phyloP scores from a whole-genome alignment of 176 grass and related monocot genomes.

The Pontederia crassipes region DNA sequence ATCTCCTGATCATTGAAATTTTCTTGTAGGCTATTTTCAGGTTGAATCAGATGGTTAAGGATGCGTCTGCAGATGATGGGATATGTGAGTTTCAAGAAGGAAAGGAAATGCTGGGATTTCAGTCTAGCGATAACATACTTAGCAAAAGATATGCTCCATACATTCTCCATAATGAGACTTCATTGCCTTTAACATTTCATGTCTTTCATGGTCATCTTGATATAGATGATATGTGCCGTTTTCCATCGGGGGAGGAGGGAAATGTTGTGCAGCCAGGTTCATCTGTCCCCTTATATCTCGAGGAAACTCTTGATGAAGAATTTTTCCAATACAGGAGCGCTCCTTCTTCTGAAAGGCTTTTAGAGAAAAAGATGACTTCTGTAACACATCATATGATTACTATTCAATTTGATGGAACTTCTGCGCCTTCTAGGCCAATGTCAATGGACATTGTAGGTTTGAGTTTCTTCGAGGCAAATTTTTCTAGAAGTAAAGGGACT shows the following conservation, averaged over 20 bases:
- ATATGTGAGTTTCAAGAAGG: slow-evolving; percentile 38
- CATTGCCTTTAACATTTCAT: slow-evolving; percentile 70
- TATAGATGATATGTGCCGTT: slow-evolving; percentile 58
- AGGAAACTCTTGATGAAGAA: slow-evolving; percentile 77
- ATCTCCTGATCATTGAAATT: slow-evolving; percentile 22
- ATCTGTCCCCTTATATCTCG: slow-evolving; percentile 80
- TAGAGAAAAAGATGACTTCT: slow-evolving; percentile 62
- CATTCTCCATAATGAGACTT: slow-evolving; percentile 84
- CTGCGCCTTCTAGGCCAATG: slow-evolving; percentile 59
- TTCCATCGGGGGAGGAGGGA: slow-evolving; percentile 59
- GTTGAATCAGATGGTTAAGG: slow-evolving; percentile 59
- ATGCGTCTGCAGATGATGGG: slow-evolving; percentile 61
- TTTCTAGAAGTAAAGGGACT: slow-evolving; percentile 60
- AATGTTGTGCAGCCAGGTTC: slow-evolving; percentile 62
- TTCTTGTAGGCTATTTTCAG: slow-evolving; percentile 72
- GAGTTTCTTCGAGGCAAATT: slow-evolving; percentile 86
- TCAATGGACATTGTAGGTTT: slow-evolving; percentile 96
- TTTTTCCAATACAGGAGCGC: slow-evolving; percentile 60
- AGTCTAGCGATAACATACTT: slow-evolving; percentile 39
- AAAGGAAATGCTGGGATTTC: slow-evolving; percentile 43
- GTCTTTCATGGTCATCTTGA: slow-evolving; percentile 69
- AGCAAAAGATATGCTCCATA: slow-evolving; percentile 93
- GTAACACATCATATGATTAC: slow-evolving; percentile 94
- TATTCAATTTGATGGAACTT: slow-evolving; percentile 86
- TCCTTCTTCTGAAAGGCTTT: slow-evolving; percentile 66